Evolutionary conservation across 1,284 basidiomycete species (phyloP).

Genomic region (Marasmius fiardii): DNA sequence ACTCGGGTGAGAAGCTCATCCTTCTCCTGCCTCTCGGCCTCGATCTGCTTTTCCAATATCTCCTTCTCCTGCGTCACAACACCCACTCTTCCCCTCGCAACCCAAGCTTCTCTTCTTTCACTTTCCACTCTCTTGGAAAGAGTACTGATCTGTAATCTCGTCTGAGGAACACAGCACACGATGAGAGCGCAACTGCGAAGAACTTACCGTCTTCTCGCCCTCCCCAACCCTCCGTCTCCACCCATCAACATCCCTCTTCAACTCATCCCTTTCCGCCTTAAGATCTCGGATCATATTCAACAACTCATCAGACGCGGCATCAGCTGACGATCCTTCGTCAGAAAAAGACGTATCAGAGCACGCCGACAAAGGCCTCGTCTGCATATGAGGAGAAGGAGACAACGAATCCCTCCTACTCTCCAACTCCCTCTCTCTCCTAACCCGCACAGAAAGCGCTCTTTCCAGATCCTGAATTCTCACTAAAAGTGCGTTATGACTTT

Average conservation of each 20-base stretch:
- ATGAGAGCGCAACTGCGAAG: neutral
- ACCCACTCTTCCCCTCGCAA: constrained; percentile 61
- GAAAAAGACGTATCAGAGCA: constrained; percentile 49
- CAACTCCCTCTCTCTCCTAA: neutral
- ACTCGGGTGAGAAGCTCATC: constrained; percentile 34
- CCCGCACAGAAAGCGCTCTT: constrained; percentile 46
- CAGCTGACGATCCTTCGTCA: constrained; percentile 47
- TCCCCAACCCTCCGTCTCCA: constrained; percentile 70
- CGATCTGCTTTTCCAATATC: constrained; percentile 43
- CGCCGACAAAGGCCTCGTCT: constrained; percentile 36
- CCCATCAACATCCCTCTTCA: constrained; percentile 73
- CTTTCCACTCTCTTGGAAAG: constrained; percentile 63
- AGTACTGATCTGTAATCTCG: constrained; percentile 44
- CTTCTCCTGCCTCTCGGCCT: constrained; percentile 21
- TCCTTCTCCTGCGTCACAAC: constrained; percentile 64
- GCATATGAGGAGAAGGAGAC: neutral
- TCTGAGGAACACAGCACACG: no score
- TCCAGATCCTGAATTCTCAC: constrained; percentile 78
- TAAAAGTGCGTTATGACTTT: constrained; percentile 75
- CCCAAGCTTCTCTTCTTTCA: constrained; percentile 74
- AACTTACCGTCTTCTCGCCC: constrained; percentile 42
- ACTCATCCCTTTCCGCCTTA: constrained; percentile 74
- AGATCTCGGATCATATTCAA: constrained; percentile 68
- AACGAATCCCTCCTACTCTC: neutral
- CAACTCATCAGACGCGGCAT: constrained; percentile 54